Evolutionary conservation across 768 basidiomycete genomes (phyloP).

Genomic region (Mrakia blollopis): DNA sequence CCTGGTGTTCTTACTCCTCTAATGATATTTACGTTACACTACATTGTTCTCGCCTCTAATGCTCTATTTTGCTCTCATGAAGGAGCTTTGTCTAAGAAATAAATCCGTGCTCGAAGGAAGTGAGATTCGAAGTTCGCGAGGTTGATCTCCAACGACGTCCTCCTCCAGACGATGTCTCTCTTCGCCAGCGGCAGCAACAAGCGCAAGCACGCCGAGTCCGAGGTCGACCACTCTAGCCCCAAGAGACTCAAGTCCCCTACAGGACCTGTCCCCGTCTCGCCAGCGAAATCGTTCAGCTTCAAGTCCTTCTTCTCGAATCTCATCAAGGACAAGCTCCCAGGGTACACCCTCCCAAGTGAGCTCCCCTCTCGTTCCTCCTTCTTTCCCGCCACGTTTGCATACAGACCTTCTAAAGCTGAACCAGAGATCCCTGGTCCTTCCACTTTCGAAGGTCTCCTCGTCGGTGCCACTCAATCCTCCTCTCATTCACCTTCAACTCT

Average conservation of each 20-base stretch:
- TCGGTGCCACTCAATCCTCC: neutral
- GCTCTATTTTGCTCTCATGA: neutral
- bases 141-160: too few species aligned
- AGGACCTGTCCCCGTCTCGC: neutral
- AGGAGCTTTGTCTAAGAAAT: neutral
- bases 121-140: too few species aligned
- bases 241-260: slow-evolving; percentile 11
- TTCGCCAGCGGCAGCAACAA: neutral
- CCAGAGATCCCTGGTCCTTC: slow-evolving; percentile 1
- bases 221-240: neutral
- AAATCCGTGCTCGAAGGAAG: neutral
- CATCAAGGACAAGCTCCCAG: neutral
- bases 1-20: neutral
- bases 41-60: neutral
- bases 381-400: neutral
- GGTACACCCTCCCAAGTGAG: neutral
- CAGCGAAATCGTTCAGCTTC: neutral
- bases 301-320: neutral
- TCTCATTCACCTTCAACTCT: neutral
- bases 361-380: neutral
- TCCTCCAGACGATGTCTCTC: too few species aligned
- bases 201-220: neutral
- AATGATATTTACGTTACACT: neutral
- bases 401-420: neutral
- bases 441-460: neutral